Evolutionary conservation across 148 eudicot species (phyloP).

Genomic region (Rhododendron griersonianum): DNA sequence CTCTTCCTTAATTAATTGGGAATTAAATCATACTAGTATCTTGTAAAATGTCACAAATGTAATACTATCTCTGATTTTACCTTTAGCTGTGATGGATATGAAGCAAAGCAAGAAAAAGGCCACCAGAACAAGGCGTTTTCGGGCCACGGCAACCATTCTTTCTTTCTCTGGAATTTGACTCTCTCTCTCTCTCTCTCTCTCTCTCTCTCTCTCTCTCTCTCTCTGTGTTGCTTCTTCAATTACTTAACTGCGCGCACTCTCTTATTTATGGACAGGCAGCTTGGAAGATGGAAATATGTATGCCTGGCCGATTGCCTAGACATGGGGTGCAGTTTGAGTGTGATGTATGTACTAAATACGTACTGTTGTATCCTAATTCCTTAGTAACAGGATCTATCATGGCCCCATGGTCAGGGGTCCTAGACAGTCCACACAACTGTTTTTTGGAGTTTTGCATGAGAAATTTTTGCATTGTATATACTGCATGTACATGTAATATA

Average conservation of each 20-base stretch:
- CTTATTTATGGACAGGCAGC: not conserved
- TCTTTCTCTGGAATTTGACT: not conserved
- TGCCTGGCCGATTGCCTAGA: no score
- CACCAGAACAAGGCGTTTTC: slow-evolving; percentile 7
- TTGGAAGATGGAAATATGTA: not conserved
- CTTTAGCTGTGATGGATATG: slow-evolving; percentile 1
- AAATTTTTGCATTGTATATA: not conserved
- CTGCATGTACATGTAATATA: no score
- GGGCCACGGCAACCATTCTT: not conserved
- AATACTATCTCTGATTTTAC: not conserved
- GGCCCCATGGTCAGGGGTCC: not conserved
- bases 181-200: not conserved
- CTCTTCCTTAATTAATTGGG: not conserved
- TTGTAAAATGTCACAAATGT: not conserved
- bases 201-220: no score
- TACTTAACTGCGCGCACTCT: not conserved
- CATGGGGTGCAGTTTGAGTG: not conserved
- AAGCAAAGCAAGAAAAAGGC: slow-evolving; percentile 8
- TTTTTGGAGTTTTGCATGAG: not conserved
- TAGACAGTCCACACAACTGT: not conserved
- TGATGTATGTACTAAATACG: not conserved
- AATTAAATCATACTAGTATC: not conserved
- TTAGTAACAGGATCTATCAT: not conserved
- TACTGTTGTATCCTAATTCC: not conserved
- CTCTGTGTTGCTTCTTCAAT: not conserved